These are phyloP conservation scores for Ophiognomonia clavigignenti-juglandacearum DNA, from an alignment of 2,329 filamentous ascomycete genomes.

Conservation along the genomic window DNA sequence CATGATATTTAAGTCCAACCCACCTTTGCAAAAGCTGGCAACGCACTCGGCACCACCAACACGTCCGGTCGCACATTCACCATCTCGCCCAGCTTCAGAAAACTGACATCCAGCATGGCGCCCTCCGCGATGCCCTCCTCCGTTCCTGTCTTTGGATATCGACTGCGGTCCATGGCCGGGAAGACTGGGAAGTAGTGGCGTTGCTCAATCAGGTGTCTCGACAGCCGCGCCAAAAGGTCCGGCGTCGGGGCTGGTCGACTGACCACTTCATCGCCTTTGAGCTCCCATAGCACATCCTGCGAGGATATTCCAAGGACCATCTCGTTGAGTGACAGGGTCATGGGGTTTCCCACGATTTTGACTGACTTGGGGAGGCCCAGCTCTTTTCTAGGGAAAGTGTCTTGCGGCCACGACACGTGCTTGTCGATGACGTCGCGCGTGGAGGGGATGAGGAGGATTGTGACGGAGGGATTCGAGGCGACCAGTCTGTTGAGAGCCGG, in stretches of 20 bases:
- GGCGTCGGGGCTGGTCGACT: constrained; percentile 50
- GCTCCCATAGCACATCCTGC: constrained; percentile 78
- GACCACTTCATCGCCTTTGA: constrained; percentile 69
- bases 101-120: constrained; percentile 75
- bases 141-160: constrained; percentile 60
- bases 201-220: constrained; percentile 79
- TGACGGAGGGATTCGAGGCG: constrained; percentile 66
- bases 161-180: constrained; percentile 68
- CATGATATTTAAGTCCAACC: constrained; percentile 20
- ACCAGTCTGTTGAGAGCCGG: constrained; percentile 67
- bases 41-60: constrained; percentile 72
- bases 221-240: constrained; percentile 65
- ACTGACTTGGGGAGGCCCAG: constrained; percentile 70
- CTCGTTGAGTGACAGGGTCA: constrained; percentile 86
- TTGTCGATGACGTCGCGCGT: constrained; percentile 77
- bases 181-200: constrained; percentile 88
- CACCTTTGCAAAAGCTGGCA: constrained; percentile 88
- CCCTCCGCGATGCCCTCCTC: constrained; percentile 61
- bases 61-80: constrained; percentile 81
- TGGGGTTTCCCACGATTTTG: constrained; percentile 81
- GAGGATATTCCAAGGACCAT: constrained; percentile 74
- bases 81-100: constrained; percentile 87
- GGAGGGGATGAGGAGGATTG: constrained; percentile 78
- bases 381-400: constrained; percentile 60
- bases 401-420: constrained; percentile 79